These are phyloP conservation scores for Heritiera littoralis DNA, from an alignment of 345 rosid genomes.

Conservation along the genomic window DNA sequence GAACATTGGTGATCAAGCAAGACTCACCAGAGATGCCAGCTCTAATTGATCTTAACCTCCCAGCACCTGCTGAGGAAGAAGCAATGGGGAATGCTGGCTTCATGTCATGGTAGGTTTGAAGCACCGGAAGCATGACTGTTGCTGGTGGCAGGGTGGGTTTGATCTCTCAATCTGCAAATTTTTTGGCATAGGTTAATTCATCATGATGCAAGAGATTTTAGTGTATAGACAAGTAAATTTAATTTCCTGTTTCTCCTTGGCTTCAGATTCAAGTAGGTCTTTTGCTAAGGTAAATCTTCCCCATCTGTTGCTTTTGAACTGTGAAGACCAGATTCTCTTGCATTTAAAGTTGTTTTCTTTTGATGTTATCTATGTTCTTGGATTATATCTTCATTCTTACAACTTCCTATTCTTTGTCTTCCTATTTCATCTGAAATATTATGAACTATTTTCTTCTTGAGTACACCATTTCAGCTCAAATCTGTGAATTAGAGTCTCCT, in stretches of 20 bases:
- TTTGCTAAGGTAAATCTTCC: slow-evolving; percentile 28
- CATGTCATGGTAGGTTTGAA: slow-evolving; percentile 35
- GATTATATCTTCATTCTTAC: slow-evolving; percentile 6
- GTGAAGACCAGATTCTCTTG: slow-evolving; percentile 22
- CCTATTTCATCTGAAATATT: background rate
- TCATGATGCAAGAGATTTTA: slow-evolving; percentile 28
- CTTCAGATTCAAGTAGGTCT: slow-evolving; percentile 39
- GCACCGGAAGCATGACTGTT: slow-evolving; percentile 11
- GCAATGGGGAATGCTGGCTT: slow-evolving; percentile 35
- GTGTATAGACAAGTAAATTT: slow-evolving; percentile 46
- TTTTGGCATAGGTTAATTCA: slow-evolving; percentile 27
- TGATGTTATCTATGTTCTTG: slow-evolving; percentile 10
- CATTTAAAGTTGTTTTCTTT: slow-evolving; percentile 5
- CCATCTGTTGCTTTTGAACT: slow-evolving; percentile 26
- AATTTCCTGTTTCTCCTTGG: slow-evolving; percentile 27
- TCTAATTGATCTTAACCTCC: slow-evolving; percentile 86
- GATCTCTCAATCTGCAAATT: background rate
- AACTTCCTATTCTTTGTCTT: background rate
- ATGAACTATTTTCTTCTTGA: background rate
- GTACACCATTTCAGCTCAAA: slow-evolving; percentile 12
- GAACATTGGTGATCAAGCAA: slow-evolving; percentile 50
- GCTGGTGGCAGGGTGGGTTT: background rate
- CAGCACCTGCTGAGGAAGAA: slow-evolving; percentile 68
- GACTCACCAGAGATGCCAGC: slow-evolving; percentile 48
- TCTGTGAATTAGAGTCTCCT: background rate